Conservation (phyloP, 306 rosid genomes). For the Quercus robur region DNA sequence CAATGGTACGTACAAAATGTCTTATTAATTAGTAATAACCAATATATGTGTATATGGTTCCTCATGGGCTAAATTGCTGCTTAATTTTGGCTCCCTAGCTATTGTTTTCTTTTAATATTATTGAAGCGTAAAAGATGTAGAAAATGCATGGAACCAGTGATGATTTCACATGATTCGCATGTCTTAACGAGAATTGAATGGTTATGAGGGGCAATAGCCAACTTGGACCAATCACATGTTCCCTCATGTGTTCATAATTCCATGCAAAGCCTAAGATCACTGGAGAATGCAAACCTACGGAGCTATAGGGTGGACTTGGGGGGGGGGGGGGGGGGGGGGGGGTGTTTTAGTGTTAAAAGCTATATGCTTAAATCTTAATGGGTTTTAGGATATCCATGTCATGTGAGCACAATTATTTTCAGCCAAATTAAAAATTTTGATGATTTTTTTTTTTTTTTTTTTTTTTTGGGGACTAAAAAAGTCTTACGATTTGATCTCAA, state of each 20-base stretch:
- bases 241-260: conserved; percentile 19
- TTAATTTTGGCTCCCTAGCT: background rate
- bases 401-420: background rate
- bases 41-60: background rate
- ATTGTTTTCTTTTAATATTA: background rate
- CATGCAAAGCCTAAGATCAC: conserved; percentile 21
- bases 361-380: too few relatives aligned
- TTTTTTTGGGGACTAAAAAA: too few relatives aligned
- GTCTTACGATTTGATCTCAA: background rate
- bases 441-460: too few relatives aligned
- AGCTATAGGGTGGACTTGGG: background rate
- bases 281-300: background rate
- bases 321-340: background rate
- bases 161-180: conserved; percentile 18
- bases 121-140: background rate
- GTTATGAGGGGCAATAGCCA: conserved; percentile 4
- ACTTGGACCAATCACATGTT: conserved; percentile 34
- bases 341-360: background rate
- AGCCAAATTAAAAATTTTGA: background rate
- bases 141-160: background rate
- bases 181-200: background rate
- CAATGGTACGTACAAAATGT: background rate
- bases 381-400: background rate
- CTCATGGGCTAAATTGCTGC: background rate
- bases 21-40: background rate